Conservation (phyloP, 129 eudicot genomes). For the Helianthus annuus region HanXRQr2.0-SUNRISE NC_035443.2:128124873-128125372, state of each 20-base stretch:
- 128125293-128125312: conserved; percentile 46
- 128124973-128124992: conserved; percentile 38
- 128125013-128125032: conserved; percentile 32
- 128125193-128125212: conserved; percentile 50
- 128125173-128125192: conserved; percentile 25
- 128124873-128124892: conserved; percentile 22
- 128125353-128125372: conserved; percentile 48
- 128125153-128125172: conserved; percentile 50
- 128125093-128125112: conserved; percentile 49
- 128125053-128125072: conserved; percentile 44
- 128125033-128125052: conserved; percentile 54
- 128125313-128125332: conserved; percentile 50
- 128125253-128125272: conserved; percentile 33
- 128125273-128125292: conserved; percentile 27
- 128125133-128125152: conserved; percentile 40
- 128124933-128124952: conserved; percentile 39
- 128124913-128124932: conserved; percentile 30
- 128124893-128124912: conserved; percentile 28
- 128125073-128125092: conserved; percentile 42
- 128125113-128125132: conserved; percentile 45
- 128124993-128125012: conserved; percentile 31
- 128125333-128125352: conserved; percentile 36
- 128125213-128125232: conserved; percentile 42
- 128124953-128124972: conserved; percentile 38
- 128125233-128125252: conserved; percentile 55